Base-by-base conservation (phyloP, 345 rosid species). In the Noccaea bulbosa region DNA sequence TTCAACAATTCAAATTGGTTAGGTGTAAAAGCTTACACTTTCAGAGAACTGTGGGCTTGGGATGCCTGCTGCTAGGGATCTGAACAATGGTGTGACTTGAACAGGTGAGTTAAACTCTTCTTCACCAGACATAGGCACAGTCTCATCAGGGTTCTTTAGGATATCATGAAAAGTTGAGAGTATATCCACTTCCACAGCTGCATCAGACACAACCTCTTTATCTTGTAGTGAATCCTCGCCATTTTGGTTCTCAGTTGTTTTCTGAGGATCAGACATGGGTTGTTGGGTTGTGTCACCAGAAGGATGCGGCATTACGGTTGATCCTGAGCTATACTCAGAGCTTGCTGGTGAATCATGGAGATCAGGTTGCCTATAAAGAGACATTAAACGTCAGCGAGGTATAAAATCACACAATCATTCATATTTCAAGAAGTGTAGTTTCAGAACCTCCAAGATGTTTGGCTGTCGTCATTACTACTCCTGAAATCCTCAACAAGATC, bases 11-110 rank as follows among this genome's bases (percentile, higher is more conserved):
- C 34, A 45, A 1, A 1, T 8, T 48, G 30, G 1, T 40, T n/a
- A 49, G 9, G 8, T 55, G 50, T 12, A 47, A 55, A 27, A 27
- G 84, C 96, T 87, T 81, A 94, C 99, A 81, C 98, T 94, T 87
- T 94, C 98, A 62, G 98, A 91, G 81, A 94, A 94, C 61, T 85
- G 89, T 72, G 98, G 99, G 67, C 95, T 94, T 73, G 98, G 98
- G 78, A 94, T 88, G 63, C 92, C 92, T 51, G 98, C 99, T 71
- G 98, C 97, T 78, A 94, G 71, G 72, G 99, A 87, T 83, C 96
- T 89, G 96, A 94, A 94, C 71, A 91, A 71, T 17, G 99, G 97
- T 41, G 96, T 94, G 51, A 89, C 92, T 59, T 87, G 96, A 71
- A 84, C 74, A 40, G 99, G 98, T 9, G 98, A 94, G 71, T 84